phyloP scores from a whole-genome alignment of 148 eudicot species.

The Drosera capensis region DNA sequence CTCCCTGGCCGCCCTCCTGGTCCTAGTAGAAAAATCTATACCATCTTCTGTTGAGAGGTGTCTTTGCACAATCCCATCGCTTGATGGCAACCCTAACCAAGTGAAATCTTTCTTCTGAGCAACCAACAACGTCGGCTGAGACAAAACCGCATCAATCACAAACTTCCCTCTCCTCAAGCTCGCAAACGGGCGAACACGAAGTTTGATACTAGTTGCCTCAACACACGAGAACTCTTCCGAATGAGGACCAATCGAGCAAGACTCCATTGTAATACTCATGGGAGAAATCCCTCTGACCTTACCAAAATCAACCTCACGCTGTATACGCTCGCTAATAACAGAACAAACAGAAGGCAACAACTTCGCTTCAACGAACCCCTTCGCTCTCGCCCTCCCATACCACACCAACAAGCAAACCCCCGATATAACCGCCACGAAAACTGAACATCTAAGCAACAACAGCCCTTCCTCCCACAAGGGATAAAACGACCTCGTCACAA shows the following conservation, averaged over 20 bases:
- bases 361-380: conserved; percentile 56
- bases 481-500: conserved; percentile 13
- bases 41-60: conserved; percentile 92
- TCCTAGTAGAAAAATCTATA: conserved; percentile 74
- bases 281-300: conserved; percentile 77
- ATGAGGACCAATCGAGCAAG: conserved; percentile 87
- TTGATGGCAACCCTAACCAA: conserved; percentile 84
- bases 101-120: conserved; percentile 84
- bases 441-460: conserved; percentile 61
- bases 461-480: conserved; percentile 90
- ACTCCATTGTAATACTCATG: conserved; percentile 85
- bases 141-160: conserved; percentile 84
- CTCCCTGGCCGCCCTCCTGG: conserved; percentile 81
- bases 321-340: conserved; percentile 54
- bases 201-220: conserved; percentile 70
- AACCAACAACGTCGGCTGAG: conserved; percentile 66
- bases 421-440: conserved; percentile 67
- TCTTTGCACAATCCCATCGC: conserved; percentile 41
- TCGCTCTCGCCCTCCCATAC: conserved; percentile 79
- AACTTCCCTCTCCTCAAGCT: conserved; percentile 82
- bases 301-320: conserved; percentile 82
- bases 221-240: conserved; percentile 85
- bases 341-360: conserved; percentile 82
- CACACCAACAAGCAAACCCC: conserved; percentile 76
- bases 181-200: conserved; percentile 64